Percentiles rank a stretch among this genome's conserved stretches.
These are phyloP conservation scores for Agroathelia rolfsii DNA, from an alignment of 1,284 basidiomycete genomes.

Conservation along the genomic window DNA sequence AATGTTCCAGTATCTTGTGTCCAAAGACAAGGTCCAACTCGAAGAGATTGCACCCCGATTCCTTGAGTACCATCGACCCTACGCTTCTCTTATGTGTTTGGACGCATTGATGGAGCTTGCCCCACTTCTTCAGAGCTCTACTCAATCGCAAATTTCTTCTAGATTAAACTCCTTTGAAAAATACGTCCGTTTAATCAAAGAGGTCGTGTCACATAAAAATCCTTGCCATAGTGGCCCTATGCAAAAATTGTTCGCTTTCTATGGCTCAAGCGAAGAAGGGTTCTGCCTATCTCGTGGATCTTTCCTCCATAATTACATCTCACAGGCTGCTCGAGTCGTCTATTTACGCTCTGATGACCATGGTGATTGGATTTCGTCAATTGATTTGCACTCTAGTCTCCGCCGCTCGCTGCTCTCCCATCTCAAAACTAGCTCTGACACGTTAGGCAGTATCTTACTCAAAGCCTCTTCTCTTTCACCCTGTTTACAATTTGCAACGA, in stretches of 20 bases:
- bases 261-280: slow-evolving; percentile 16
- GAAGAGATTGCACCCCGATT: slow-evolving; percentile 17
- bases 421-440: slow-evolving; percentile 1
- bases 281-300: slow-evolving; percentile 19
- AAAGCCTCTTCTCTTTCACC: slow-evolving; percentile 1
- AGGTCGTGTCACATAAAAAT: slow-evolving; percentile 17
- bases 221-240: slow-evolving; percentile 17
- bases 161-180: slow-evolving; percentile 18
- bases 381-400: slow-evolving; percentile 6
- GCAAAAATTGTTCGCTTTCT: slow-evolving; percentile 30
- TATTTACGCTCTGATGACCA: neutral
- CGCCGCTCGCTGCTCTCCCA: slow-evolving; percentile 4
- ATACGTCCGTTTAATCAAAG: slow-evolving; percentile 27
- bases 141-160: slow-evolving; percentile 7
- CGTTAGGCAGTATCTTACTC: neutral
- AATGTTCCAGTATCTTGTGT: slow-evolving; percentile 33
- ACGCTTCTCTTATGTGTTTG: slow-evolving; percentile 33
- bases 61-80: slow-evolving; percentile 21
- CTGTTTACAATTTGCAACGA: slow-evolving; percentile 1
- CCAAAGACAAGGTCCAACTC: slow-evolving; percentile 17
- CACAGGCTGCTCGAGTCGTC: neutral
- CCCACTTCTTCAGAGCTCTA: slow-evolving; percentile 4
- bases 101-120: neutral
- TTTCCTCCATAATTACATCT: slow-evolving; percentile 14
- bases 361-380: neutral